phyloP scores from a whole-genome alignment of 495 filamentous ascomycete species.

The Rhypophila decipiens region DNA sequence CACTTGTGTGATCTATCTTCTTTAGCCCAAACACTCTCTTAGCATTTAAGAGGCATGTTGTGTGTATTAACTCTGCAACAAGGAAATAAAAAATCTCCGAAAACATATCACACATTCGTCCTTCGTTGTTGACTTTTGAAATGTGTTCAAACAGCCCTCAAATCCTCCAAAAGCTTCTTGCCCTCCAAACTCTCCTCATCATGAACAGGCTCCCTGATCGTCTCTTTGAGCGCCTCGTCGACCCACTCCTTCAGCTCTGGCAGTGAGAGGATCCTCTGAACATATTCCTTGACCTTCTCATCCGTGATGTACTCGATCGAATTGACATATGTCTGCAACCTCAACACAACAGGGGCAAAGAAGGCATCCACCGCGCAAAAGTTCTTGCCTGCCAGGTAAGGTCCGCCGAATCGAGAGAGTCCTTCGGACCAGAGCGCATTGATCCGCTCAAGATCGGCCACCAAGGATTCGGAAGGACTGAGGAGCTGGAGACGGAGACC shows the following conservation, averaged over 20 bases:
- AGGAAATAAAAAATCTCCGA: no score
- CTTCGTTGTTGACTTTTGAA: no score
- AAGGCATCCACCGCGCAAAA: conserved; percentile 38
- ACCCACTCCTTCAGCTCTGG: conserved; percentile 21
- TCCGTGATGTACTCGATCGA: conserved; percentile 9
- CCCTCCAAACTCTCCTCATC: conserved; percentile 12
- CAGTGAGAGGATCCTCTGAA: conserved; percentile 11
- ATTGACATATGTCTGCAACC: conserved; percentile 23
- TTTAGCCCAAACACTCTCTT: no score
- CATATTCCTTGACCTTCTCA: conserved; percentile 16
- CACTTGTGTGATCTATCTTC: no score
- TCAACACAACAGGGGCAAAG: conserved; percentile 33
- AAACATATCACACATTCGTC: no score
- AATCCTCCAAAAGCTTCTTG: conserved; percentile 12
- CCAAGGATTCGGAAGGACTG: conserved; percentile 17
- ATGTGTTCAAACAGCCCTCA: no score
- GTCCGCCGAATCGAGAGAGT: conserved; percentile 29
- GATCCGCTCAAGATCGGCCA: conserved; percentile 26
- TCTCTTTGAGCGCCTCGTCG: conserved; percentile 14
- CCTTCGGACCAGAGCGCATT: conserved; percentile 33
- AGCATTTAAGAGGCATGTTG: no score
- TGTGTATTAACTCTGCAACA: no score
- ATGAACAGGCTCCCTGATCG: conserved; percentile 7
- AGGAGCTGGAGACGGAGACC: conserved; percentile 27
- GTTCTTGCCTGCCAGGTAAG: conserved; percentile 30